phyloP scores from a whole-genome alignment of 257 asterid species.

The Capsicum rhomboideum region DNA sequence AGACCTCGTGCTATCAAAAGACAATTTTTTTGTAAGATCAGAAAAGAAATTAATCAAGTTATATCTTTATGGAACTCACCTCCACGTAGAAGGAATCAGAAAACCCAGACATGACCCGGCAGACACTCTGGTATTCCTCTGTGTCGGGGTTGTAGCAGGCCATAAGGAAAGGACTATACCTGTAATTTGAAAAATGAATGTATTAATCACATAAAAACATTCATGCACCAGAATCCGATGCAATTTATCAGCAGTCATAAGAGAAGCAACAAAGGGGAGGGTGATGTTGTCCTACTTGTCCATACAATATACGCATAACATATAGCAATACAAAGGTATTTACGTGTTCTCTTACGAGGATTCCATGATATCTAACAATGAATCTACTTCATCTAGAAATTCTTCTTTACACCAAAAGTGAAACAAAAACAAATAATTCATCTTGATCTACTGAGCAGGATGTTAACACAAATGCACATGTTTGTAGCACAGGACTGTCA shows the following conservation, averaged over 20 bases:
- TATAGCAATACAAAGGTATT: background rate
- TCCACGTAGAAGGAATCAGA: slow-evolving; percentile 77
- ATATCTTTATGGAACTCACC: slow-evolving; percentile 27
- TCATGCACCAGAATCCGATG: background rate
- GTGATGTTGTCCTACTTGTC: background rate
- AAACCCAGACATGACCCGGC: slow-evolving; percentile 92
- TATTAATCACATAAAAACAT: background rate
- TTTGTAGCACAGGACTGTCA: background rate
- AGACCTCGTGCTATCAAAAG: background rate
- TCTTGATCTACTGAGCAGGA: background rate
- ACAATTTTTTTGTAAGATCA: background rate
- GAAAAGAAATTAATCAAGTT: background rate
- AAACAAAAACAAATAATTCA: background rate
- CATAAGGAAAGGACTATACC: slow-evolving; percentile 92
- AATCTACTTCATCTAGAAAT: background rate
- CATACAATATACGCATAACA: background rate
- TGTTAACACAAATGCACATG: background rate
- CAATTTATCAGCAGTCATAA: background rate
- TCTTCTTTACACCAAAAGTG: background rate
- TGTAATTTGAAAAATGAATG: slow-evolving; percentile 18
- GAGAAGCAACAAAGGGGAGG: background rate
- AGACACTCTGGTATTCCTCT: slow-evolving; percentile 82
- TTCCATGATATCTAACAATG: background rate
- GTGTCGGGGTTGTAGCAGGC: slow-evolving; percentile 85
- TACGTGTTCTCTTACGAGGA: background rate